phyloP scores from a whole-genome alignment of 441 rosid species.

The Gossypium laxum region DNA sequence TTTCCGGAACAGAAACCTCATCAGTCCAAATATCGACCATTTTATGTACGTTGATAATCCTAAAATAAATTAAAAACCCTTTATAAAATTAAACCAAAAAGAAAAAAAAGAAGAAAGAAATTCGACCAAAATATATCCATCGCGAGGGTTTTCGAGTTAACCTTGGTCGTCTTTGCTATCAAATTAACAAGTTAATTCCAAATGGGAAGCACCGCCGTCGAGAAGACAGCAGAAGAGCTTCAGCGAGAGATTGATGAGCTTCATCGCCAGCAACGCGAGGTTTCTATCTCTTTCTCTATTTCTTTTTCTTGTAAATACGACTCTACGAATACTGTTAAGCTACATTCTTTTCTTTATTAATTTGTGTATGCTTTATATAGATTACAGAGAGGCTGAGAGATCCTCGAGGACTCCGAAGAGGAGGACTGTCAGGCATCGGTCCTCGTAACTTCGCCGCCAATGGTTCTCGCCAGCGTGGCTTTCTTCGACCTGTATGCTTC shows the following conservation, averaged over 20 bases:
- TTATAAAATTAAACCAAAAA: not conserved
- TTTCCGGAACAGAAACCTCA: not conserved
- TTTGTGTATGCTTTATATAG: slow-evolving; percentile 25
- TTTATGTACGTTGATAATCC: not conserved
- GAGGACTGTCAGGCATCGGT: slow-evolving; percentile 35
- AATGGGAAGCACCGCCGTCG: slow-evolving; percentile 57
- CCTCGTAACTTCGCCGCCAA: slow-evolving; percentile 50
- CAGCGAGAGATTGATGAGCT: slow-evolving; percentile 83
- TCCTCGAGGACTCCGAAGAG: slow-evolving; percentile 88
- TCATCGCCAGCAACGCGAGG: slow-evolving; percentile 89
- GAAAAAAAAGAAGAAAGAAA: not conserved
- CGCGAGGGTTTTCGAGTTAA: not conserved
- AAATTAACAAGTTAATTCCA: not conserved
- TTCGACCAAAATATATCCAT: not conserved
- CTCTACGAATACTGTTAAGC: not conserved
- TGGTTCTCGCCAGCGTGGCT: slow-evolving; percentile 54
- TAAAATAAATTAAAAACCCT: not conserved
- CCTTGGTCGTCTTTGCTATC: not conserved
- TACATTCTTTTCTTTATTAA: not conserved
- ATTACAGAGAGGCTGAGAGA: slow-evolving; percentile 81
- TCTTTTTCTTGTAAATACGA: not conserved
- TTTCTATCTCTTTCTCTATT: slow-evolving; percentile 13
- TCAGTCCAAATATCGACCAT: not conserved
- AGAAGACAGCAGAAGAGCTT: slow-evolving; percentile 72
- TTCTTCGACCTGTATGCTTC: slow-evolving; percentile 47